Percentiles rank a stretch among this genome's conserved stretches.
Conservation (phyloP, 148 eudicot genomes). For the Chenopodium quinoa region DNA sequence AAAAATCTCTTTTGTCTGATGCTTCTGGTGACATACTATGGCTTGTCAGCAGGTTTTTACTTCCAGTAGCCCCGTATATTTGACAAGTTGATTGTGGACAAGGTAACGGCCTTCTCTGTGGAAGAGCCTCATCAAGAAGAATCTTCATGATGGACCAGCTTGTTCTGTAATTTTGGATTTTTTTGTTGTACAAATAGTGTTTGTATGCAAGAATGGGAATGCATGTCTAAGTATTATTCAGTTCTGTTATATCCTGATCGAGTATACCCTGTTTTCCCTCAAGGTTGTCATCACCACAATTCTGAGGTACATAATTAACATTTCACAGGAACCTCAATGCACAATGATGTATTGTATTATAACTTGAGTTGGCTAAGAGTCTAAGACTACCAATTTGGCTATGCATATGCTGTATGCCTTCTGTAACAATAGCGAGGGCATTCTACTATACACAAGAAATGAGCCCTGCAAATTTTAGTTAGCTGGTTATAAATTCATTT, state of each 20-base stretch:
- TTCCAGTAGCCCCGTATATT: neutral
- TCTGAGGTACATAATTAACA: neutral
- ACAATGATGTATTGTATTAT: neutral
- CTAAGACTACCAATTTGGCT: neutral
- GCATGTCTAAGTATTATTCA: neutral
- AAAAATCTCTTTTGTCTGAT: slow-evolving; percentile 1
- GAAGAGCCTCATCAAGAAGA: slow-evolving; percentile 21
- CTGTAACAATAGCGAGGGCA: neutral
- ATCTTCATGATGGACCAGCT: slow-evolving; percentile 26
- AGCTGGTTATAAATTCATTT: neutral
- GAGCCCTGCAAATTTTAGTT: neutral
- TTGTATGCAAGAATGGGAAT: neutral
- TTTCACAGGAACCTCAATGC: neutral
- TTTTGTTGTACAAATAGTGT: slow-evolving; percentile 18
- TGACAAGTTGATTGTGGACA: slow-evolving; percentile 21
- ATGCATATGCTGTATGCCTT: neutral
- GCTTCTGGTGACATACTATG: slow-evolving; percentile 9
- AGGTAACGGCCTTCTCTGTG: slow-evolving; percentile 16
- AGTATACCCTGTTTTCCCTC: neutral
- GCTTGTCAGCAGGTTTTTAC: slow-evolving; percentile 12
- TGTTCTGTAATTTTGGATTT: slow-evolving; percentile 14
- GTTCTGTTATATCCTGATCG: neutral
- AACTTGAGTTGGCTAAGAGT: neutral
- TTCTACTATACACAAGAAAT: neutral
- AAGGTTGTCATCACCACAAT: neutral